These are phyloP conservation scores for Xylaria digitata DNA, from an alignment of 2,329 filamentous ascomycete species.

Conservation along the genomic window DNA sequence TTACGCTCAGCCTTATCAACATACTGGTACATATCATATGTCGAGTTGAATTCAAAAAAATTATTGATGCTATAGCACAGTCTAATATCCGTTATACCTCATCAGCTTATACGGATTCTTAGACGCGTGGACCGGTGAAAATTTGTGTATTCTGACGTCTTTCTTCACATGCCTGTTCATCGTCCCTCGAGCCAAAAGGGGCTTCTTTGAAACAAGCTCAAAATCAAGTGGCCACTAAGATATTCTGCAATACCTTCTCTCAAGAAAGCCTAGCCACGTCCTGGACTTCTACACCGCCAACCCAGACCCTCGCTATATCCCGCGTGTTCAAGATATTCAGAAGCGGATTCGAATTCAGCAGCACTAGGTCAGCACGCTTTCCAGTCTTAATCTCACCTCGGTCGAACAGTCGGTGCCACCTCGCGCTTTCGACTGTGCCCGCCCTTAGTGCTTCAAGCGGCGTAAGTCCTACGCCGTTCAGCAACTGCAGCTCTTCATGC, in stretches of 20 bases:
- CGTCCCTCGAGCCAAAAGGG: too few species aligned
- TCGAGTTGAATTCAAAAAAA: too few species aligned
- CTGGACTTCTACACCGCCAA: conserved; percentile 40
- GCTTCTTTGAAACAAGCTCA: background rate
- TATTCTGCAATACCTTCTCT: background rate
- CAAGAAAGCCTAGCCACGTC: conserved; percentile 10
- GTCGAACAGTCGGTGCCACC: conserved; percentile 41
- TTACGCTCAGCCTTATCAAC: too few species aligned
- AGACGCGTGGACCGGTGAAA: too few species aligned
- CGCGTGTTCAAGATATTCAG: conserved; percentile 45
- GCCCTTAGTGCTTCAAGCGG: conserved; percentile 45
- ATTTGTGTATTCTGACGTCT: too few species aligned
- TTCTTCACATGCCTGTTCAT: too few species aligned
- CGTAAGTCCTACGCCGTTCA: conserved; percentile 45
- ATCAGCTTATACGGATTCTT: too few species aligned
- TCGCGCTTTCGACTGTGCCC: conserved; percentile 43
- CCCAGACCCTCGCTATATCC: conserved; percentile 46
- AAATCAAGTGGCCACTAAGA: too few species aligned
- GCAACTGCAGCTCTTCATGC: conserved; percentile 46
- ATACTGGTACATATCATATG: too few species aligned
- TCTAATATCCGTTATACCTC: too few species aligned
- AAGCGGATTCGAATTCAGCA: conserved; percentile 46
- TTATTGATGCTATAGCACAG: too few species aligned
- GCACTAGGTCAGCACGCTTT: conserved; percentile 47
- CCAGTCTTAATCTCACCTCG: conserved; percentile 44